These are phyloP conservation scores for Solanum ahanhuiri DNA, from an alignment of 257 asterid species.

Conservation along the genomic window DNA sequence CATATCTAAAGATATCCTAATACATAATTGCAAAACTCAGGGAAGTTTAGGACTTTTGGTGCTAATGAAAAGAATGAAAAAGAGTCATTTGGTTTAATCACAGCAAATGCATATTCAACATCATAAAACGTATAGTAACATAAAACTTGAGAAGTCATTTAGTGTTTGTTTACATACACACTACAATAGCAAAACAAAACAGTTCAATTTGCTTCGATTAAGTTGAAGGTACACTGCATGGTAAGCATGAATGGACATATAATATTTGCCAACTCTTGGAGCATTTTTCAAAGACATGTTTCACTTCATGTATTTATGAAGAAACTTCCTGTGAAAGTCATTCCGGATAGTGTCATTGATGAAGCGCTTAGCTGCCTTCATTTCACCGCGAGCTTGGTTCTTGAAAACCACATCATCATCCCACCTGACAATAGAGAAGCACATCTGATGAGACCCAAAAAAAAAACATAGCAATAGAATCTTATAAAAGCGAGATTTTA, in stretches of 20 bases:
- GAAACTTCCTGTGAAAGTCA: conserved; percentile 77
- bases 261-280: neutral
- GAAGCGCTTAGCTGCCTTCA: conserved; percentile 66
- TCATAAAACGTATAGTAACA: neutral
- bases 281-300: neutral
- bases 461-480: neutral
- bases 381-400: conserved; percentile 94
- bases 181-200: neutral
- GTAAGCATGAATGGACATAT: neutral
- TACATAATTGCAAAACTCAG: neutral
- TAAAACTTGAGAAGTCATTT: neutral
- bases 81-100: neutral
- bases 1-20: neutral
- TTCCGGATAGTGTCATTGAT: conserved; percentile 89
- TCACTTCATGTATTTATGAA: conserved; percentile 70
- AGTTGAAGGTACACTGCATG: neutral
- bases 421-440: conserved; percentile 44
- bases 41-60: neutral
- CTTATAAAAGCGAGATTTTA: neutral
- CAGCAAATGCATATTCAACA: neutral
- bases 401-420: conserved; percentile 98
- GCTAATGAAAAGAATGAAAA: neutral
- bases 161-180: neutral
- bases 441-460: neutral
- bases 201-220: neutral